Conservation (phyloP, 805 yeast species). For the Geotrichum ghanense region DNA sequence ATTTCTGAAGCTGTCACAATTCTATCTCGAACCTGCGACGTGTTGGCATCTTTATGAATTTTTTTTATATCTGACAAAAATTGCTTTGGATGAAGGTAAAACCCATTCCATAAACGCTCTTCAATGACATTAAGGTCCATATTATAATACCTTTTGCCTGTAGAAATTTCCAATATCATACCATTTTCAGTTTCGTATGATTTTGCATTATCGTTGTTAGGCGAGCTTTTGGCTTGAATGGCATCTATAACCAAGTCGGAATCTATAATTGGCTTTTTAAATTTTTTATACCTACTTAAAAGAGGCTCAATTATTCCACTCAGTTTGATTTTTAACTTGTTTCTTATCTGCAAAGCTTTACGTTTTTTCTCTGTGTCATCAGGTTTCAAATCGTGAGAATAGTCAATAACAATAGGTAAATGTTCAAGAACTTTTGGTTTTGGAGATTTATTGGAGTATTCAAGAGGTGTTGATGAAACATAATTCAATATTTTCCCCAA, state of each 20-base stretch:
- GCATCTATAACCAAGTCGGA: conserved; percentile 62
- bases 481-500: conserved; percentile 45
- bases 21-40: conserved; percentile 74
- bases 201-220: conserved; percentile 26
- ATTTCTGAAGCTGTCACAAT: conserved; percentile 77
- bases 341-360: conserved; percentile 72
- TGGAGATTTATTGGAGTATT: not conserved
- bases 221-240: conserved; percentile 46
- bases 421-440: too few species aligned
- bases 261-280: conserved; percentile 83
- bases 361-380: conserved; percentile 30
- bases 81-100: conserved; percentile 83
- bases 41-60: conserved; percentile 68
- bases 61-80: conserved; percentile 74
- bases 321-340: conserved; percentile 71
- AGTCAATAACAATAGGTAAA: too few species aligned
- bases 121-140: conserved; percentile 93
- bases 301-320: conserved; percentile 84
- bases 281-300: conserved; percentile 76
- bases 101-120: conserved; percentile 95
- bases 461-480: conserved; percentile 50
- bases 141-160: conserved; percentile 64
- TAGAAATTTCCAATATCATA: conserved; percentile 69
- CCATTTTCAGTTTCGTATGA: conserved; percentile 38
- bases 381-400: too few species aligned